These are phyloP conservation scores for Oryza rufipogon DNA, from an alignment of 176 grass and related monocot species.

Conservation along the genomic window DNA sequence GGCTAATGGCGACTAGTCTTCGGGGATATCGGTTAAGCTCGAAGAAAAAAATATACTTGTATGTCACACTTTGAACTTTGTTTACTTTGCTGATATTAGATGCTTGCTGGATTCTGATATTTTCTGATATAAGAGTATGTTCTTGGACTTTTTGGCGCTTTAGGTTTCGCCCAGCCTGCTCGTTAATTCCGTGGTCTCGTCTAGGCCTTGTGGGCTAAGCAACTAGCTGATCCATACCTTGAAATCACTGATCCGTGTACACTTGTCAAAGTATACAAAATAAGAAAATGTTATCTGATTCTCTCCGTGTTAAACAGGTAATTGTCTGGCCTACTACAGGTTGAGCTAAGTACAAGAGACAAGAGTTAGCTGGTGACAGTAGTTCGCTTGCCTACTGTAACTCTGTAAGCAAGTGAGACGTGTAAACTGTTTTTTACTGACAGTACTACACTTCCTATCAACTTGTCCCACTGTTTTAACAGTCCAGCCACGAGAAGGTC, in stretches of 20 bases:
- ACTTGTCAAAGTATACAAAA: neutral
- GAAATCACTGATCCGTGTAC: neutral
- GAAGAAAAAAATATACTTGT: neutral
- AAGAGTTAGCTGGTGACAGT: neutral
- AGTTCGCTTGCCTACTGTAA: too few relatives aligned
- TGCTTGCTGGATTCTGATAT: neutral
- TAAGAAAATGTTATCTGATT: neutral
- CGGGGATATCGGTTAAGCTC: neutral
- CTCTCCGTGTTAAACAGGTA: neutral
- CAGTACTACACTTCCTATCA: neutral
- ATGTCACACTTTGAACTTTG: neutral
- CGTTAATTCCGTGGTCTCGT: neutral
- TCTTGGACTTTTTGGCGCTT: neutral
- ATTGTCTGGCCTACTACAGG: neutral
- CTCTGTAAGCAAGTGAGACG: neutral
- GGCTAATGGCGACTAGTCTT: neutral
- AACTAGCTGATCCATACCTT: neutral
- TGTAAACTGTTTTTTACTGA: neutral
- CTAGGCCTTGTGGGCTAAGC: neutral
- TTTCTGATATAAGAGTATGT: neutral
- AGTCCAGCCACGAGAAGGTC: neutral
- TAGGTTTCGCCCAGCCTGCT: neutral
- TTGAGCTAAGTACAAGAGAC: neutral
- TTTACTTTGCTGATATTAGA: neutral
- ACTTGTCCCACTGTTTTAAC: conserved; percentile 8